Conservation (phyloP, 1,284 basidiomycete species). For the Cystobasidium sp. region DNA sequence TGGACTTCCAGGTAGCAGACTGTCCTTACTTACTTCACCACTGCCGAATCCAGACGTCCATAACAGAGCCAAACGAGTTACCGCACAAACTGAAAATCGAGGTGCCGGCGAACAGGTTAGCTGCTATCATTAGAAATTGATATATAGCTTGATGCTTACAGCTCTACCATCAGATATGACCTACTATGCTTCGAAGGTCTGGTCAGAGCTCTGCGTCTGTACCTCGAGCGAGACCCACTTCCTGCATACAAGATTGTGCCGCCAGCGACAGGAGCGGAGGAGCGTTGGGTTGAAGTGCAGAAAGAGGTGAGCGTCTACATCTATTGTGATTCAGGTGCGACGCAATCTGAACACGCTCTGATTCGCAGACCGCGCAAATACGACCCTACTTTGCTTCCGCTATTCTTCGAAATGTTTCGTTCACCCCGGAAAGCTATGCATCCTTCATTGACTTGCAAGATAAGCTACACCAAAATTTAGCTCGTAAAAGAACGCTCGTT, state of each 20-base stretch:
- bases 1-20: too few relatives aligned
- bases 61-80: slow-evolving; percentile 42
- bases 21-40: background rate
- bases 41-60: slow-evolving; percentile 21
- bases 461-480: slow-evolving; percentile 96
- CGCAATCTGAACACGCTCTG: slow-evolving; percentile 5
- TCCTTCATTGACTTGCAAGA: slow-evolving; percentile 99
- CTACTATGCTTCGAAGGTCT: slow-evolving; percentile 97
- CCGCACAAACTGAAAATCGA: slow-evolving; percentile 95
- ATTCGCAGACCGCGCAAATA: slow-evolving; percentile 71
- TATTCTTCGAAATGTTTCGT: slow-evolving; percentile 82
- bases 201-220: slow-evolving; percentile 81
- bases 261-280: slow-evolving; percentile 40
- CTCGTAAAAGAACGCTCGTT: slow-evolving; percentile 85
- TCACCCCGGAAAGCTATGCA: slow-evolving; percentile 86
- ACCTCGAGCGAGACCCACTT: slow-evolving; percentile 73
- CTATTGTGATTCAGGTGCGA: background rate
- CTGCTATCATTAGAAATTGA: background rate
- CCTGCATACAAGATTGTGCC: slow-evolving; percentile 75
- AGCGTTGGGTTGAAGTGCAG: slow-evolving; percentile 41
- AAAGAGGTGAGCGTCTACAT: slow-evolving; percentile 62
- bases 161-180: slow-evolving; percentile 79
- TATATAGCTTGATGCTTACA: slow-evolving; percentile 16
- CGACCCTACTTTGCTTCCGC: slow-evolving; percentile 91
- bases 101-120: slow-evolving; percentile 78